Evolutionary conservation across 2,329 filamentous ascomycete genomes (phyloP).

Genomic region (Ceratocystis eucalypticola): DNA sequence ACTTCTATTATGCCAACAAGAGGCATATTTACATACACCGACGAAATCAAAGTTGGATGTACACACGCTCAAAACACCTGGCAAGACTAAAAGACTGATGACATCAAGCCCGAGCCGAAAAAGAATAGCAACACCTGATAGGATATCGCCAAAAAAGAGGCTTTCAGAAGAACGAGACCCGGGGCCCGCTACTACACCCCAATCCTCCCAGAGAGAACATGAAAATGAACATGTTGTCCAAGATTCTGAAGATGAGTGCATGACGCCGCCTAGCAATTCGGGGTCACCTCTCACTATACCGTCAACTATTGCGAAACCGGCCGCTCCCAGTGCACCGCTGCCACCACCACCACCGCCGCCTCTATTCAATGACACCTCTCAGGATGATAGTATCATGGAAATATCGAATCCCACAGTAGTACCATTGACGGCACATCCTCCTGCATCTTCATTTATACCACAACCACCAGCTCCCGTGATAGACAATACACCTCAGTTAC

Average conservation of each 20-base stretch:
- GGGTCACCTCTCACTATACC: background rate
- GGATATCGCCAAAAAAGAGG: slow-evolving; percentile 18
- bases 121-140: slow-evolving; percentile 16
- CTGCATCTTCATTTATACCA: slow-evolving; percentile 5
- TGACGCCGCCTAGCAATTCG: slow-evolving; percentile 29
- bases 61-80: background rate
- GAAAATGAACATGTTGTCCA: slow-evolving; percentile 33
- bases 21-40: slow-evolving; percentile 20
- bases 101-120: slow-evolving; percentile 16
- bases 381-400: slow-evolving; percentile 1
- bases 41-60: slow-evolving; percentile 17
- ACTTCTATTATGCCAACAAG: slow-evolving; percentile 10
- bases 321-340: background rate
- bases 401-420: background rate
- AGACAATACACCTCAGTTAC: slow-evolving; percentile 8
- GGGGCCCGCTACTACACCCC: background rate
- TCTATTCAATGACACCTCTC: background rate
- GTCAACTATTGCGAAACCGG: slow-evolving; percentile 5
- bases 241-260: slow-evolving; percentile 45
- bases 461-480: background rate
- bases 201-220: slow-evolving; percentile 20
- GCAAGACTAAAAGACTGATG: background rate
- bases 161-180: slow-evolving; percentile 6
- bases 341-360: slow-evolving; percentile 7
- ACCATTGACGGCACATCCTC: background rate